A percentile compares a stretch with the other conserved stretches of the same genome.
Conservation (phyloP, 306 rosid species). For the Abrus precatorius region DNA sequence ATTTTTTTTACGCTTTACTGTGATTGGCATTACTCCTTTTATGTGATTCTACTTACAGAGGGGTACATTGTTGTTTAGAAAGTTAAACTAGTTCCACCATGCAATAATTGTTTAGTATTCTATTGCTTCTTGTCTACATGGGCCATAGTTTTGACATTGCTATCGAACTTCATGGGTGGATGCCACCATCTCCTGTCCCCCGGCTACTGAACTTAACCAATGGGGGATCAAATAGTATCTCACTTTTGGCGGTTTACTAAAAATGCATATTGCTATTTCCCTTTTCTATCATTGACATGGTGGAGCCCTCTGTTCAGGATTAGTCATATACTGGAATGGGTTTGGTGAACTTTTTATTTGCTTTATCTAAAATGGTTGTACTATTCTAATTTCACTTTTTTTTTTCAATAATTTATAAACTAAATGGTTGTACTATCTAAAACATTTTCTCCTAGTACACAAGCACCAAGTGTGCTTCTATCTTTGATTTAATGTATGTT, state of each 20-base stretch:
- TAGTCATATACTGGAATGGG: conserved; percentile 27
- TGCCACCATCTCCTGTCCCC: conserved; percentile 61
- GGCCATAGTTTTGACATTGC: conserved; percentile 50
- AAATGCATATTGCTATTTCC: conserved; percentile 45
- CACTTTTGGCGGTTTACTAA: conserved; percentile 53
- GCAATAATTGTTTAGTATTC: neutral
- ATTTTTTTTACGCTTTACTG: no score
- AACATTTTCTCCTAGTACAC: neutral
- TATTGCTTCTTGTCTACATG: conserved; percentile 37
- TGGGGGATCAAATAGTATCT: conserved; percentile 46
- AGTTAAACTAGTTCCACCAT: conserved; percentile 27
- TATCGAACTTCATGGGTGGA: conserved; percentile 49
- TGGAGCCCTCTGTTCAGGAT: conserved; percentile 46
- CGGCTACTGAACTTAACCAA: conserved; percentile 31
- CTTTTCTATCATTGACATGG: conserved; percentile 54
- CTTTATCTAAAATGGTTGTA: conserved; percentile 43
- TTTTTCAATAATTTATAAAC: no score
- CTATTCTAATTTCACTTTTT: neutral
- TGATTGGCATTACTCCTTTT: neutral
- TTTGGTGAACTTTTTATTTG: conserved; percentile 44
- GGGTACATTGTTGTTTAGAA: conserved; percentile 2
- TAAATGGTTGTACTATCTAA: no score
- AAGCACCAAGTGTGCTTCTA: neutral
- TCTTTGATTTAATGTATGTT: neutral
- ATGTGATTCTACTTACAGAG: neutral